phyloP scores from a whole-genome alignment of 495 filamentous ascomycete genomes.

The Penicillium flavigenum region DNA sequence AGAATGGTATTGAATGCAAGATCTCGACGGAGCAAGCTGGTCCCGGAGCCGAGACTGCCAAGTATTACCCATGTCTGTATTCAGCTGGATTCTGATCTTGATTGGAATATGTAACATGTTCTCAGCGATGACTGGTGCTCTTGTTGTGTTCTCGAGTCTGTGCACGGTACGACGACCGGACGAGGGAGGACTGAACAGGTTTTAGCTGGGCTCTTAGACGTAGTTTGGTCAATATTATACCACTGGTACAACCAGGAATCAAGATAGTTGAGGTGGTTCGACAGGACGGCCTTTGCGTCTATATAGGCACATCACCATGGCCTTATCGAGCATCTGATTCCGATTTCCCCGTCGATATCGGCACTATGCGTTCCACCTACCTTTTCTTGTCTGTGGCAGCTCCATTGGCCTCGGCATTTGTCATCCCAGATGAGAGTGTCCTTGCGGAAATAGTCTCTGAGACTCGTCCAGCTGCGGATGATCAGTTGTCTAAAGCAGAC shows the following conservation, averaged over 20 bases:
- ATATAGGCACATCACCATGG: background rate
- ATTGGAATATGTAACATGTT: slow-evolving; percentile 2
- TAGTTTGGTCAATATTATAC: background rate
- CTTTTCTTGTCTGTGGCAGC: slow-evolving; percentile 52
- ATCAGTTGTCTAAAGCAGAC: background rate
- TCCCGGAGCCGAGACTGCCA: background rate
- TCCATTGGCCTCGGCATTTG: slow-evolving; percentile 54
- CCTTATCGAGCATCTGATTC: background rate
- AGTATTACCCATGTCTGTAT: background rate
- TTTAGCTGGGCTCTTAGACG: background rate
- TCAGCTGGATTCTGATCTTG: background rate
- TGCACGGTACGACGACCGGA: background rate
- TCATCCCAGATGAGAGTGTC: slow-evolving; percentile 56
- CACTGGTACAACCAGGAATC: background rate
- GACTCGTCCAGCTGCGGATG: background rate
- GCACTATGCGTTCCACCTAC: slow-evolving; percentile 45
- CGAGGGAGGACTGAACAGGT: background rate
- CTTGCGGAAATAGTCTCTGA: slow-evolving; percentile 31
- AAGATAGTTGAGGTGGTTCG: background rate
- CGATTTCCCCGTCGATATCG: background rate
- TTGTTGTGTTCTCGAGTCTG: background rate
- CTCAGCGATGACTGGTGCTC: background rate
- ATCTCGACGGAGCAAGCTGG: background rate
- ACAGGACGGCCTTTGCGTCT: background rate
- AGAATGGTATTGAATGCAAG: background rate